Conservation (phyloP, 2,329 filamentous ascomycete genomes). For the Seiridium cupressi region DNA sequence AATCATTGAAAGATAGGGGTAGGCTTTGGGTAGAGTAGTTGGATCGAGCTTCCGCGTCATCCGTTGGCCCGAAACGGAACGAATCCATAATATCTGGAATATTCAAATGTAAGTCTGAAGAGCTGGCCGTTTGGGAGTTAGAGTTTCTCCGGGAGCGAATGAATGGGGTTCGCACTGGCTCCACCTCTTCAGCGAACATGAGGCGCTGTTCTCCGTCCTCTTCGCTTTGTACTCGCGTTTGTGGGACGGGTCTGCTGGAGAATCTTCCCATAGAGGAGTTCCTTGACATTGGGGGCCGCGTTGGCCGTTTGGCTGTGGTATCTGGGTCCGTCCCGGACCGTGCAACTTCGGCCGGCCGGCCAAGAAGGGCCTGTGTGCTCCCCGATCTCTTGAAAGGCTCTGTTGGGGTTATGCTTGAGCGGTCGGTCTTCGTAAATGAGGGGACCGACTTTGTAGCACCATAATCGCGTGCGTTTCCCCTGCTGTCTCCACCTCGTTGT, state of each 20-base stretch:
- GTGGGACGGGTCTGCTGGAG: constrained; percentile 61
- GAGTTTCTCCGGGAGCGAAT: constrained; percentile 35
- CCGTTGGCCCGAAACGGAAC: constrained; percentile 27
- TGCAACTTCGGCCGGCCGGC: constrained; percentile 8
- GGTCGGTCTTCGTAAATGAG: constrained; percentile 11
- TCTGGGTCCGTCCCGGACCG: background rate
- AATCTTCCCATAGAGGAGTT: constrained; percentile 56
- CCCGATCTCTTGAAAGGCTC: constrained; percentile 10
- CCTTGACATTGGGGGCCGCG: constrained; percentile 37
- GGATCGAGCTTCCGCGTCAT: constrained; percentile 31
- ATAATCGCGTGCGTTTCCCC: constrained; percentile 20
- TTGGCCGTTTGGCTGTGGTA: constrained; percentile 16
- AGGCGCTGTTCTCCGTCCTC: constrained; percentile 58
- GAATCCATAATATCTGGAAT: constrained; percentile 44
- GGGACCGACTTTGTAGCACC: constrained; percentile 19
- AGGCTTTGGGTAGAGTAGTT: constrained; percentile 59
- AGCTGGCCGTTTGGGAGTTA: constrained; percentile 24
- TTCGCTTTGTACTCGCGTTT: constrained; percentile 57
- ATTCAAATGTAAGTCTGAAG: constrained; percentile 36
- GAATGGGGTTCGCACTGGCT: constrained; percentile 34
- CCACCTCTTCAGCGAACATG: constrained; percentile 57
- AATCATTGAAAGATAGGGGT: constrained; percentile 79
- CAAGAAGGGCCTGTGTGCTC: constrained; percentile 11
- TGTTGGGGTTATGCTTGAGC: constrained; percentile 14
- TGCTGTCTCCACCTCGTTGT: constrained; percentile 20